These are phyloP conservation scores for Dipodascus albidus DNA, from an alignment of 805 yeast species.

Conservation along the genomic window DNA sequence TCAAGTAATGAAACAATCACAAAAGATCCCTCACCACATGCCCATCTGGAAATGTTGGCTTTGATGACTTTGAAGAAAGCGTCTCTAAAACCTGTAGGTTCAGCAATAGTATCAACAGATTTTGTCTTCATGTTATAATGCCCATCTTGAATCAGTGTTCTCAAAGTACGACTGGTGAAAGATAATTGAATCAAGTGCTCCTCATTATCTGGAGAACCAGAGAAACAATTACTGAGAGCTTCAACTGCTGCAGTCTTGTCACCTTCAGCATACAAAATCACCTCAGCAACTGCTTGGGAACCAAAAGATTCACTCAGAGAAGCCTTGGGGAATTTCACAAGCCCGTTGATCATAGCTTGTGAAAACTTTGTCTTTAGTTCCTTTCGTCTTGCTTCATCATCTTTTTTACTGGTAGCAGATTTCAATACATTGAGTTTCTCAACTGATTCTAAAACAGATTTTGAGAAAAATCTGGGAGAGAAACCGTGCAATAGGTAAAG, in stretches of 20 bases:
- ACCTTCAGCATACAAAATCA: conserved; percentile 45
- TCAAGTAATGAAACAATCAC: conserved; percentile 75
- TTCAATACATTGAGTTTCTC: conserved; percentile 49
- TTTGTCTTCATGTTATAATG: conserved; percentile 63
- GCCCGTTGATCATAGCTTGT: conserved; percentile 49
- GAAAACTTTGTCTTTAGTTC: conserved; percentile 58
- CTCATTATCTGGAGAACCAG: conserved; percentile 52
- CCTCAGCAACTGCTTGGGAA: conserved; percentile 71
- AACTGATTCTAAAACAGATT: conserved; percentile 48
- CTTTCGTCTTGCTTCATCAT: conserved; percentile 57
- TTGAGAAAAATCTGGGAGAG: conserved; percentile 74
- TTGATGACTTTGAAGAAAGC: conserved; percentile 39
- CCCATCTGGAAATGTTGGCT: conserved; percentile 53
- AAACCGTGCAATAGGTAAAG: conserved; percentile 68
- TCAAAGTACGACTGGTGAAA: conserved; percentile 61
- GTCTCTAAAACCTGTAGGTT: conserved; percentile 32
- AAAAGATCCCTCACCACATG: conserved; percentile 61
- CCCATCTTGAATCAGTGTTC: conserved; percentile 74
- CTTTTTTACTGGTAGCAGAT: conserved; percentile 71
- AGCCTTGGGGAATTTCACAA: conserved; percentile 39
- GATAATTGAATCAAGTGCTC: conserved; percentile 59
- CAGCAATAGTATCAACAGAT: conserved; percentile 34
- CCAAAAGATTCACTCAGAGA: conserved; percentile 64
- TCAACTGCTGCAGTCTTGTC: conserved; percentile 35
- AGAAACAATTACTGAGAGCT: conserved; percentile 44